phyloP scores from a whole-genome alignment of 257 asterid genomes.

The Eustoma russellianum region DNA sequence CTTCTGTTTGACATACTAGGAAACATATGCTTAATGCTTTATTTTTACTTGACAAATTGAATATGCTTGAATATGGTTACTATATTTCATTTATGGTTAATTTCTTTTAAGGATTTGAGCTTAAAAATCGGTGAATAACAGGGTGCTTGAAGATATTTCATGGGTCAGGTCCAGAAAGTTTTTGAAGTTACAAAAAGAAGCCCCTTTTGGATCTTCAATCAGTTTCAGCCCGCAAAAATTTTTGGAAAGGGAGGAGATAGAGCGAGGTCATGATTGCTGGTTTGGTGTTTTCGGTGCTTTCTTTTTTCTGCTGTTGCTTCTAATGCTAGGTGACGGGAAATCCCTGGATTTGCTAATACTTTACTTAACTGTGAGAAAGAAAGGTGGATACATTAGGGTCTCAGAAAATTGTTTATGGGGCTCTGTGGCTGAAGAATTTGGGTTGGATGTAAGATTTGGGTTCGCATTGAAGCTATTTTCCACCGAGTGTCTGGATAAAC shows the following conservation, averaged over 20 bases:
- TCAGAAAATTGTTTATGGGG: slow-evolving; percentile 26
- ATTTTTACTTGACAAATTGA: neutral
- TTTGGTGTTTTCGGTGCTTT: slow-evolving; percentile 22
- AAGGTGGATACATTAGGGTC: slow-evolving; percentile 37
- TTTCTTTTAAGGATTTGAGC: slow-evolving; percentile 42
- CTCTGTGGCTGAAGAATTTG: slow-evolving; percentile 41
- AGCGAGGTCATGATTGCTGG: no score
- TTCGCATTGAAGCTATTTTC: slow-evolving; percentile 46
- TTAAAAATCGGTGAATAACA: slow-evolving; percentile 34
- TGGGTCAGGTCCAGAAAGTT: slow-evolving; percentile 31
- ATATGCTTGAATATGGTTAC: no score
- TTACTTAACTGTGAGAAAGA: slow-evolving; percentile 29
- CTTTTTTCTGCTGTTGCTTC: slow-evolving; percentile 44
- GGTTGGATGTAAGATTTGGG: slow-evolving; percentile 21
- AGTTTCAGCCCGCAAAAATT: neutral
- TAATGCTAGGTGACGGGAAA: slow-evolving; percentile 43
- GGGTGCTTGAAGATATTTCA: slow-evolving; percentile 44
- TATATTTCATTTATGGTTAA: slow-evolving; percentile 1
- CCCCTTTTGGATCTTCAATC: slow-evolving; percentile 8
- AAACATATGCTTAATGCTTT: slow-evolving; percentile 1
- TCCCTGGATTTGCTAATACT: slow-evolving; percentile 49
- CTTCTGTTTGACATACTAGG: slow-evolving; percentile 6
- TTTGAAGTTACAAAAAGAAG: slow-evolving; percentile 4
- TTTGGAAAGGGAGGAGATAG: no score
- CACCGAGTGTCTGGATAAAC: slow-evolving; percentile 34